phyloP scores from a whole-genome alignment of 2,329 filamentous ascomycete species.

The Claviceps monticola region DNA sequence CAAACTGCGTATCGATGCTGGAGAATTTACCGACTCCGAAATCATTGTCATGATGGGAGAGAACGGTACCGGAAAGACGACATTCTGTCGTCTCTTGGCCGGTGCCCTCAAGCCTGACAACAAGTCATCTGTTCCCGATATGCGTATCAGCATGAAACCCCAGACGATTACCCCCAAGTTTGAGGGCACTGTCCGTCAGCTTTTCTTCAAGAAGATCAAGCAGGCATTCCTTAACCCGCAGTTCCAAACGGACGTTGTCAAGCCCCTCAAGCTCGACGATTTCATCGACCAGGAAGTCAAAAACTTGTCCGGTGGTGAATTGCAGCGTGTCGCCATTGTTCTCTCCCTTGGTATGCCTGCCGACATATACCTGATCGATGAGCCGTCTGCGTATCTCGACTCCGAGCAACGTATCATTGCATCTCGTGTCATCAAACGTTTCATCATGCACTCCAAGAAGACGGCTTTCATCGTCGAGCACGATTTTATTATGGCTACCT shows the following conservation, averaged over 20 bases:
- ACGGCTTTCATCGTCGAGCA: slow-evolving; percentile 98
- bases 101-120: slow-evolving; percentile 86
- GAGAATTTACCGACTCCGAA: slow-evolving; percentile 92
- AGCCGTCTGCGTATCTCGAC: slow-evolving; percentile 93
- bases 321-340: slow-evolving; percentile 97
- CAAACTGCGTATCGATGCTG: slow-evolving; percentile 65
- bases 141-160: slow-evolving; percentile 99
- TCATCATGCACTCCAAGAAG: slow-evolving; percentile 99
- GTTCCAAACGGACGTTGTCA: slow-evolving; percentile 99
- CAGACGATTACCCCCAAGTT: slow-evolving; percentile 99
- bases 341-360: slow-evolving; percentile 90
- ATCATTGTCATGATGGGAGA: slow-evolving; percentile 99
- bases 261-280: slow-evolving; percentile 96
- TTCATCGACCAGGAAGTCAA: slow-evolving; percentile 99
- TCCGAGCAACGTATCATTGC: slow-evolving; percentile 98
- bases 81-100: slow-evolving; percentile 92
- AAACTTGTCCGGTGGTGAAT: slow-evolving; percentile 96
- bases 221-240: slow-evolving; percentile 89
- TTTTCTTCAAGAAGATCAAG: slow-evolving; percentile 99
- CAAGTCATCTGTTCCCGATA: slow-evolving; percentile 63
- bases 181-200: slow-evolving; percentile 85
- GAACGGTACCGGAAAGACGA: slow-evolving; percentile 98
- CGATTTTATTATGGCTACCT: slow-evolving; percentile 93
- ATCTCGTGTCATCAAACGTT: slow-evolving; percentile 94
- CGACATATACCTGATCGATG: slow-evolving; percentile 97